phyloP scores from a whole-genome alignment of 2,329 filamentous ascomycete genomes.

The Phialophora tarda region DNA sequence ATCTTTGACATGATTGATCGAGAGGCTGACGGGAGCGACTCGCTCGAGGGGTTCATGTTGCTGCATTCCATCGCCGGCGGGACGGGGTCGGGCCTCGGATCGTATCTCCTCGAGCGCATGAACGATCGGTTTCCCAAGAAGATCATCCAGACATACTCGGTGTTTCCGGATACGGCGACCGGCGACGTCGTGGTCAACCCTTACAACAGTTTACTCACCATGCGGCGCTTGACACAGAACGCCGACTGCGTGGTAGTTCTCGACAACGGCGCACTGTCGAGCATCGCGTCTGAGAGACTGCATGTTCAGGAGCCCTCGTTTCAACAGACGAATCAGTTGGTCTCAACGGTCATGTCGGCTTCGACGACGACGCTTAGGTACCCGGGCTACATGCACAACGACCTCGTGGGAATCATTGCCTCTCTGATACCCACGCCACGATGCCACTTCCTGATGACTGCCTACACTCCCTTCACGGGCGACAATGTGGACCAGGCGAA shows the following conservation, averaged over 20 bases:
- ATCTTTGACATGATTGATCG: conserved; percentile 99
- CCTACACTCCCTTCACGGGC: conserved; percentile 96
- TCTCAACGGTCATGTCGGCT: conserved; percentile 97
- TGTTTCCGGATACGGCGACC: conserved; percentile 92
- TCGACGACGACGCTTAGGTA: conserved; percentile 96
- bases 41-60: conserved; percentile 98
- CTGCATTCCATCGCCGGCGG: conserved; percentile 97
- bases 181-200: conserved; percentile 95
- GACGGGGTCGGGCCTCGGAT: conserved; percentile 93
- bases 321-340: conserved; percentile 95
- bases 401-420: conserved; percentile 94
- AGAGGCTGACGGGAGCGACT: conserved; percentile 97
- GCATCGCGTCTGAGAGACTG: conserved; percentile 91
- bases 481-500: conserved; percentile 97
- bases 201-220: conserved; percentile 93
- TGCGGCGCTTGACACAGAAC: conserved; percentile 90
- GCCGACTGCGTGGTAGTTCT: conserved; percentile 97
- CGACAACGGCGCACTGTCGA: conserved; percentile 90
- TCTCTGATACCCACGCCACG: conserved; percentile 94
- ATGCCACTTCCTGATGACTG: conserved; percentile 97
- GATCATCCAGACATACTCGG: conserved; percentile 97
- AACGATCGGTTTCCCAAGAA: conserved; percentile 99
- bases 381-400: conserved; percentile 99
- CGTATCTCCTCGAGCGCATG: conserved; percentile 89
- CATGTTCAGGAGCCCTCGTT: conserved; percentile 96